Percentiles rank a stretch among this genome's conserved stretches.
Evolutionary conservation across 2,329 filamentous ascomycete species (phyloP).

Genomic region (Alternaria sp.): DNA sequence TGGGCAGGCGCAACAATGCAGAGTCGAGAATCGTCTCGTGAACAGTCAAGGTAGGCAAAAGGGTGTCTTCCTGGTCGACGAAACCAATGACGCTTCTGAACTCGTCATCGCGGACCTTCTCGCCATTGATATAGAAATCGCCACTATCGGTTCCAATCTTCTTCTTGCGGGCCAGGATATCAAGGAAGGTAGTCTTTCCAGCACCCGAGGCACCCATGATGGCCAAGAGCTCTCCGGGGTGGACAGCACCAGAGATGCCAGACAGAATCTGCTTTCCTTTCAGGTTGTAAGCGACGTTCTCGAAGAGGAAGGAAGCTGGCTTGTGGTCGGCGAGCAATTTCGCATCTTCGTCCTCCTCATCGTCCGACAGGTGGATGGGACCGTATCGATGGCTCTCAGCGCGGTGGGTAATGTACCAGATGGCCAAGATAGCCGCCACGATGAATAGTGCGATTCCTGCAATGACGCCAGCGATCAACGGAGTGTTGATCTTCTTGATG

Average conservation of each 20-base stretch:
- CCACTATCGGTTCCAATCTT: slow-evolving; percentile 82
- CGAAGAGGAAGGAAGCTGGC: slow-evolving; percentile 85
- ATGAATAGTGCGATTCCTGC: slow-evolving; percentile 85
- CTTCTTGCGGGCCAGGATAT: slow-evolving; percentile 95
- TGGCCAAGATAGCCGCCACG: slow-evolving; percentile 79
- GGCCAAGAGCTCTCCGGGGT: slow-evolving; percentile 92
- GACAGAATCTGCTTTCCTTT: slow-evolving; percentile 87
- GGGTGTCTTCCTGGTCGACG: slow-evolving; percentile 97
- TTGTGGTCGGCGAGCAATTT: slow-evolving; percentile 93
- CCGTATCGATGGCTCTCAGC: slow-evolving; percentile 67
- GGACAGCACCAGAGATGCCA: slow-evolving; percentile 83
- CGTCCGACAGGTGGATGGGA: slow-evolving; percentile 78
- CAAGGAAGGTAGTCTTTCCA: slow-evolving; percentile 95
- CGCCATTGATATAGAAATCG: slow-evolving; percentile 91
- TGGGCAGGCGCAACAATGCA: slow-evolving; percentile 87
- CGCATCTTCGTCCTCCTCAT: slow-evolving; percentile 81
- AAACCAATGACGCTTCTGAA: slow-evolving; percentile 95
- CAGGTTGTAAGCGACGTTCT: slow-evolving; percentile 83
- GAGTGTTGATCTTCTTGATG: slow-evolving; percentile 95
- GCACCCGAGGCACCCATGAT: slow-evolving; percentile 99
- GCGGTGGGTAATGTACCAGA: slow-evolving; percentile 88
- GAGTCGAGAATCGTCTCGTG: slow-evolving; percentile 98
- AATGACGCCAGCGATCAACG: slow-evolving; percentile 92
- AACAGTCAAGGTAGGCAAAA: slow-evolving; percentile 93
- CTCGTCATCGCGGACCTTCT: slow-evolving; percentile 82